Base-by-base conservation (phyloP, 352 stramenopile genomes). In the Phytopythium helicoides region DNA sequence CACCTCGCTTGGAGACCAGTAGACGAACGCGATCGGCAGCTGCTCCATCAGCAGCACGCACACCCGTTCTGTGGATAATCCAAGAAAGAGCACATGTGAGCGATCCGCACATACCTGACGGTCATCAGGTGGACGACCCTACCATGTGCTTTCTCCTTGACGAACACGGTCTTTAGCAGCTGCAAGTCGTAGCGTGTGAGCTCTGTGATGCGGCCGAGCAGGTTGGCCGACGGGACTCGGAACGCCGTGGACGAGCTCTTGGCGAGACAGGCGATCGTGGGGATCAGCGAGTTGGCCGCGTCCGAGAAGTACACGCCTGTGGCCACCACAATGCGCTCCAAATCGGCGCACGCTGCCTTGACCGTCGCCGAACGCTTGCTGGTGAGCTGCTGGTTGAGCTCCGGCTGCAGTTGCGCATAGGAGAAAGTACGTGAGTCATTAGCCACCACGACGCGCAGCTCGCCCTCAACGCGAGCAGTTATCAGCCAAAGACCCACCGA, bases 101-200 rank as follows among this genome's bases (percentile, higher is more conserved):
- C 26, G n/a, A n/a, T n/a, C 39, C 40, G 39, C 18, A 19, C 5
- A 55, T 6, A 37, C 11, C 14, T 21, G 11, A 38, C 19, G 40
- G 31, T 12, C 19, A 12, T 39, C 16, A 34, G 25, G 14, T 54
- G 18, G 1, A 28, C 37, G 23, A 45, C 38, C 7, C 12, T 36
- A 88, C 78, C 72, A 52, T 89, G 76, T 22, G 58, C 60, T 0
- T 54, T 49, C 14, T 49, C 58, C 34, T 67, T 54, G 25, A 59
- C 38, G 40, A 72, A 91, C 6, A 87, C 66, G 52, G 65, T 76
- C 28, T 54, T 65, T 39, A 89, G 37, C 2, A 76, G 37, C 37
- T 71, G 47, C 31, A 92, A 33, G 48, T 92, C 81, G 51, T 86
- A 92, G 18, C 76, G 71, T 33, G 77, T 65, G 19, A 75, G 51